Evolutionary conservation across 192 early-diverging fungal genomes (phyloP).

Genomic region (Entomortierella parvispora): DNA sequence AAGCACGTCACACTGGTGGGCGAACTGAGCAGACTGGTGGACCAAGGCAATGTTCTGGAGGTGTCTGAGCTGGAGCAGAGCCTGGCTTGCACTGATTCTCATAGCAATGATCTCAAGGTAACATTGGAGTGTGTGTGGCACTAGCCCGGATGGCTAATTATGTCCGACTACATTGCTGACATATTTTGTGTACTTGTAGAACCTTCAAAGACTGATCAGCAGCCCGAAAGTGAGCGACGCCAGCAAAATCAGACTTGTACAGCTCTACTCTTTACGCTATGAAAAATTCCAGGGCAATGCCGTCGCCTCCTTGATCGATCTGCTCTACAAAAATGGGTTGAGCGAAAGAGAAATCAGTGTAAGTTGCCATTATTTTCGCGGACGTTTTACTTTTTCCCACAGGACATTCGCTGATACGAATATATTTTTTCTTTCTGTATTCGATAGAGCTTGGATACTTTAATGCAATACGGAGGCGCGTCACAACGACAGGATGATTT

Average conservation of each 20-base stretch:
- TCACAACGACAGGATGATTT: constrained; percentile 88
- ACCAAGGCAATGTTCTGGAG: constrained; percentile 78
- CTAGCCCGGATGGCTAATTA: too few species aligned
- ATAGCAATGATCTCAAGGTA: constrained; percentile 86
- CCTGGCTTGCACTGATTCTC: constrained; percentile 88
- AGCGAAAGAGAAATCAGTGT: constrained; percentile 78
- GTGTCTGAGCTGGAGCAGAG: constrained; percentile 96
- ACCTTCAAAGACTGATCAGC: constrained; percentile 75
- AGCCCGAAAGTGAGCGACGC: constrained; percentile 73
- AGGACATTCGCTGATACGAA: neutral
- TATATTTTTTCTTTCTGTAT: neutral
- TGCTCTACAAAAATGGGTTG: constrained; percentile 76
- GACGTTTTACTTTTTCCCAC: neutral
- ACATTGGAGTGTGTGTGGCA: neutral
- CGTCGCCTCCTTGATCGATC: constrained; percentile 75
- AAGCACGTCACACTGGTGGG: constrained; percentile 98
- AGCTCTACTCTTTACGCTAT: constrained; percentile 93
- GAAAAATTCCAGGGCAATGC: constrained; percentile 84
- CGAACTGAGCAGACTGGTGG: constrained; percentile 90
- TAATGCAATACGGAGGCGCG: constrained; percentile 82
- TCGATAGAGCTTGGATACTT: constrained; percentile 68
- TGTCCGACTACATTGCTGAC: neutral
- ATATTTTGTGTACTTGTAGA: constrained; percentile 50
- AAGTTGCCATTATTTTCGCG: constrained; percentile 19
- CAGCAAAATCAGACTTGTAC: constrained; percentile 81